Evolutionary conservation across 768 basidiomycete genomes (phyloP), one percentile per base, ranked within the genome.

Genomic region (Chalciporus chontae): DNA sequence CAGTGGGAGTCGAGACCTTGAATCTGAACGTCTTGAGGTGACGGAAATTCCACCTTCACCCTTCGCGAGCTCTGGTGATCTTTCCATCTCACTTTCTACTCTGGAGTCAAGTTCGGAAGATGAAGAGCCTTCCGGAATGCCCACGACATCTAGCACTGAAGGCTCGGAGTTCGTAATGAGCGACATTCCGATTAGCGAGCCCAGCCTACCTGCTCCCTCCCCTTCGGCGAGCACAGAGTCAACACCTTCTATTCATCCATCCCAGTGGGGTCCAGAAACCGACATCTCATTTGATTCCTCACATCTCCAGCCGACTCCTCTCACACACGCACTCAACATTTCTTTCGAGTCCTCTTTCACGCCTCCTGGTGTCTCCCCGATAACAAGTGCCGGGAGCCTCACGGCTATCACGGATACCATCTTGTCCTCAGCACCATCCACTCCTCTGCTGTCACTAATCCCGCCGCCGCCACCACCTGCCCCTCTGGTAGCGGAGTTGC

Each of bases 281-380:
- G 81, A 87, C 47, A 61, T 73, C 9, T 85, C 89, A 0, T 91
- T 85, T 53, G 88, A 90, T 18, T 90, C 90, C 0, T 86, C 87
- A 1, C 69, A 86, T n/a, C 71, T 92, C 19, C 73, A 71, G 5
- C 83, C 88, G 1, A 89, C 90, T 2, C 86, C 85, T 15, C 84
- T 85, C 18, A 71, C 79, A 4, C 74, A 69, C 40, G 73, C 75
- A 5, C 54, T 69, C 5, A 69, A 71, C 0, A 63, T 89, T 0
- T 89, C 87, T 0, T 84, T 82, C 50, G 89, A 90, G 50, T 87
- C 87, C 0, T 89, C 88, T 0, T 74, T 85, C 63, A 70, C 90
- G 60, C 72, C 84, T 24, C 85, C 88, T 0, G 86, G 77, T 52
- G 77, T 64, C 36, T 64, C 72, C 2, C 66, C 71, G 2, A 49